These are phyloP conservation scores for Fraxinus nigra DNA, from an alignment of 305 asterid species.

Conservation along the genomic window DNA sequence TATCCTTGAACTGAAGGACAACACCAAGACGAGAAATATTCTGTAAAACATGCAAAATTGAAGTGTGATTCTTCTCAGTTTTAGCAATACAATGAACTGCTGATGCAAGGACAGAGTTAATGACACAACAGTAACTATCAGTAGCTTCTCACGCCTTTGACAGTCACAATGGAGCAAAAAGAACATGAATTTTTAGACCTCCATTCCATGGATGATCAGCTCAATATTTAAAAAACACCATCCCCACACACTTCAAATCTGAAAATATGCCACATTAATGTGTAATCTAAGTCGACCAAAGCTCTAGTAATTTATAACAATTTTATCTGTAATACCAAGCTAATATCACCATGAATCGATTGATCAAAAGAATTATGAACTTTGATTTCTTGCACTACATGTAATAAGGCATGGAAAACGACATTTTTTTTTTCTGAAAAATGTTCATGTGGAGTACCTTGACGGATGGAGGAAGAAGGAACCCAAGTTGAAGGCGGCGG, in stretches of 20 bases:
- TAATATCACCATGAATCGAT: background rate
- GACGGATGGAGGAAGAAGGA: conserved; percentile 47
- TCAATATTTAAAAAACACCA: background rate
- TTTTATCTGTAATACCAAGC: background rate
- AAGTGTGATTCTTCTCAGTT: conserved; percentile 22
- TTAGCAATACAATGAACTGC: conserved; percentile 17
- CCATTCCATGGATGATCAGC: background rate
- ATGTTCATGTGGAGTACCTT: conserved; percentile 31
- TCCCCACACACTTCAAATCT: background rate
- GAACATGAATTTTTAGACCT: background rate
- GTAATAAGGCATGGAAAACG: background rate
- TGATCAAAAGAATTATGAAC: background rate
- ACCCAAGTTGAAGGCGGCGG: conserved; percentile 44
- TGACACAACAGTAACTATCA: background rate
- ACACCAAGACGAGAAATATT: conserved; percentile 43
- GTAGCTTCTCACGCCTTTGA: background rate
- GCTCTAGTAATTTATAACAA: background rate
- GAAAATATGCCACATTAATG: background rate
- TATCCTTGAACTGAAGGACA: conserved; percentile 46
- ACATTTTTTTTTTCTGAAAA: background rate
- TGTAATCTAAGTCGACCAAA: background rate
- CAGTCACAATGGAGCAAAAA: conserved; percentile 6
- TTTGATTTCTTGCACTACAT: background rate
- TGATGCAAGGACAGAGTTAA: background rate
- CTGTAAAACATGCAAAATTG: conserved; percentile 42